A percentile compares a stretch with the other conserved stretches of the same genome.
Evolutionary conservation across 345 rosid genomes (phyloP).

Genomic region (Nasturtium officinale): DNA sequence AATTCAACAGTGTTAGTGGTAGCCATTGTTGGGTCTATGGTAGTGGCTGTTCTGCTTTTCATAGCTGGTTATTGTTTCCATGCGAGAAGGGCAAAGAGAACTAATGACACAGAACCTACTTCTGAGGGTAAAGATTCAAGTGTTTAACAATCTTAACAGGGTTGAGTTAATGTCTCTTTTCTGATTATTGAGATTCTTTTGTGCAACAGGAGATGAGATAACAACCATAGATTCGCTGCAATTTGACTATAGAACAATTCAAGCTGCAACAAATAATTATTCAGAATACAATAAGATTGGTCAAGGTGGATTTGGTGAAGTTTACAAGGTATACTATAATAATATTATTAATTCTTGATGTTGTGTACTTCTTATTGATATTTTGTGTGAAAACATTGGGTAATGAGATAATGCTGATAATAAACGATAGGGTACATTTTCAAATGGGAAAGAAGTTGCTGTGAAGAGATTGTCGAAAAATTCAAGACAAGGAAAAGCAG

Average conservation of each 20-base stretch:
- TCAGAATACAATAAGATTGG: too few relatives aligned
- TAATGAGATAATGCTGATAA: not conserved
- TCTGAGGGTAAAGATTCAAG: conserved; percentile 38
- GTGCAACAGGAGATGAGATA: too few relatives aligned
- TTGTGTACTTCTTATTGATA: too few relatives aligned
- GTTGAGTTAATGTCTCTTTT: too few relatives aligned
- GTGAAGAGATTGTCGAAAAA: conserved; percentile 30
- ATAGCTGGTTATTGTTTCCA: conserved; percentile 40
- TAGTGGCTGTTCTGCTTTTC: conserved; percentile 35
- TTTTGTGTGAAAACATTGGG: too few relatives aligned
- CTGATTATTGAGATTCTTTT: too few relatives aligned
- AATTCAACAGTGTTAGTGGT: conserved; percentile 23
- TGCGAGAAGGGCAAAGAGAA: conserved; percentile 42
- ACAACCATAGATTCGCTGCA: too few relatives aligned
- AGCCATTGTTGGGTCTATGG: conserved; percentile 43
- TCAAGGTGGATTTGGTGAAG: too few relatives aligned
- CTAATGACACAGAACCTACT: conserved; percentile 2
- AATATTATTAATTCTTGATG: too few relatives aligned
- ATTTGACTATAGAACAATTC: too few relatives aligned
- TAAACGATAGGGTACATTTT: conserved; percentile 10
- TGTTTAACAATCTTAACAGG: not conserved
- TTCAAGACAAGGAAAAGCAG: conserved; percentile 30
- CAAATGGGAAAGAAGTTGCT: conserved; percentile 16
- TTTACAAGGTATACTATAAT: too few relatives aligned
- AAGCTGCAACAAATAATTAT: too few relatives aligned